These are phyloP conservation scores for Trichaptum fuscoviolaceum DNA, from an alignment of 768 basidiomycete genomes.

Conservation along the genomic window DNA sequence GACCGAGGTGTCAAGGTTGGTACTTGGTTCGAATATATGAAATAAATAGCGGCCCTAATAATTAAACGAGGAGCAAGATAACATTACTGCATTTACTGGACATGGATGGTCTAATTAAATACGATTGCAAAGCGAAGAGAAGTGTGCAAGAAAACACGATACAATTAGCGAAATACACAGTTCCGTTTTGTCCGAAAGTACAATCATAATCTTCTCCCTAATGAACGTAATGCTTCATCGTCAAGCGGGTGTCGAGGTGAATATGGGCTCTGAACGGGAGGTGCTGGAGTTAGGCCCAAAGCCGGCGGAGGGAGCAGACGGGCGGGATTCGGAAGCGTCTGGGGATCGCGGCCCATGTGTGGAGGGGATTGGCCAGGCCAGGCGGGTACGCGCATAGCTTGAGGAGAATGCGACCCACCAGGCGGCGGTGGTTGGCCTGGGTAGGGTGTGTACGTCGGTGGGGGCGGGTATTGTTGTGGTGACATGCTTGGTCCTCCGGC, in stretches of 20 bases:
- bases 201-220: slow-evolving; percentile 17
- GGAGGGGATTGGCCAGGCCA: neutral
- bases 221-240: slow-evolving; percentile 63
- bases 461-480: neutral
- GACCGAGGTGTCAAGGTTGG: neutral
- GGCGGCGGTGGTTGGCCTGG: neutral
- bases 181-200: neutral
- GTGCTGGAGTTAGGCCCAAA: neutral
- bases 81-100: neutral
- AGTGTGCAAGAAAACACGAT: neutral
- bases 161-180: neutral
- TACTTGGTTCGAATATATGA: neutral
- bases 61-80: neutral
- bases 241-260: slow-evolving; percentile 63
- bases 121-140: neutral
- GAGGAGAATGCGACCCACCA: neutral
- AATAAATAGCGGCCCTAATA: too few species aligned
- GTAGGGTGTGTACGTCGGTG: neutral
- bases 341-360: neutral
- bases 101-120: neutral
- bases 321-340: neutral
- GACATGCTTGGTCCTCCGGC: neutral
- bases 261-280: neutral
- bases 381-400: neutral
- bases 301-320: neutral